Evolutionary conservation across 257 asterid species (phyloP).

Genomic region (Lithospermum erythrorhizon): DNA sequence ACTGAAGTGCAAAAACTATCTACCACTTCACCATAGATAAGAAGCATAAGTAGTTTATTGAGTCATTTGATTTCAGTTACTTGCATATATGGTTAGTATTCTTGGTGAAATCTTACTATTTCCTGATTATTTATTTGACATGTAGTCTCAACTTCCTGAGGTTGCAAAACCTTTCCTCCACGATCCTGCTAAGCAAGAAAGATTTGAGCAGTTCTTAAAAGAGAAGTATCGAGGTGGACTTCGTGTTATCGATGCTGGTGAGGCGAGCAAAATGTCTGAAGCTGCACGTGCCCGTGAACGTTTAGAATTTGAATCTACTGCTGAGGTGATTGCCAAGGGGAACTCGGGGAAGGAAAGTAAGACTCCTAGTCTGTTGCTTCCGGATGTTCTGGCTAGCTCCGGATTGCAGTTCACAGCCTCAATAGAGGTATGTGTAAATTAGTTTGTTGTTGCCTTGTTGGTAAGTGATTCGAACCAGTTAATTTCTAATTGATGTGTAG

Average conservation of each 20-base stretch:
- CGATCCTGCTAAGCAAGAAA: conserved; percentile 75
- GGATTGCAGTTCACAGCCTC: conserved; percentile 66
- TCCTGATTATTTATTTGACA: conserved; percentile 10
- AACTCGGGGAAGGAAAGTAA: conserved; percentile 35
- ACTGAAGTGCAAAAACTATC: too few relatives aligned
- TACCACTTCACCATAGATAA: too few relatives aligned
- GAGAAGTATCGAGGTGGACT: conserved; percentile 93
- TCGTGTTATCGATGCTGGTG: conserved; percentile 74
- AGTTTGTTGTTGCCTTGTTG: conserved; percentile 5
- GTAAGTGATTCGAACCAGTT: conserved; percentile 7
- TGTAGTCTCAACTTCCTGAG: conserved; percentile 49
- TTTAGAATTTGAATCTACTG: conserved; percentile 86
- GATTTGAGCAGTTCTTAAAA: conserved; percentile 93
- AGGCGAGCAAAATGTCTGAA: conserved; percentile 85
- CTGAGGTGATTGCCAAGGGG: conserved; percentile 47
- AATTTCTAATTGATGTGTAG: conserved; percentile 29
- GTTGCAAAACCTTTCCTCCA: conserved; percentile 49
- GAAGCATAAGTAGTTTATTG: too few relatives aligned
- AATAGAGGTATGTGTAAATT: conserved; percentile 41
- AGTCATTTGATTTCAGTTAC: too few relatives aligned
- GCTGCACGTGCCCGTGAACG: conserved; percentile 97
- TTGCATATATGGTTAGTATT: background rate
- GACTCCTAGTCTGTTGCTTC: conserved; percentile 39
- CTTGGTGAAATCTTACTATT: background rate
- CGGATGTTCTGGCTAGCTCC: conserved; percentile 33